phyloP scores from a whole-genome alignment of 192 early-diverging fungal genomes.

The Podila epicladia region DNA sequence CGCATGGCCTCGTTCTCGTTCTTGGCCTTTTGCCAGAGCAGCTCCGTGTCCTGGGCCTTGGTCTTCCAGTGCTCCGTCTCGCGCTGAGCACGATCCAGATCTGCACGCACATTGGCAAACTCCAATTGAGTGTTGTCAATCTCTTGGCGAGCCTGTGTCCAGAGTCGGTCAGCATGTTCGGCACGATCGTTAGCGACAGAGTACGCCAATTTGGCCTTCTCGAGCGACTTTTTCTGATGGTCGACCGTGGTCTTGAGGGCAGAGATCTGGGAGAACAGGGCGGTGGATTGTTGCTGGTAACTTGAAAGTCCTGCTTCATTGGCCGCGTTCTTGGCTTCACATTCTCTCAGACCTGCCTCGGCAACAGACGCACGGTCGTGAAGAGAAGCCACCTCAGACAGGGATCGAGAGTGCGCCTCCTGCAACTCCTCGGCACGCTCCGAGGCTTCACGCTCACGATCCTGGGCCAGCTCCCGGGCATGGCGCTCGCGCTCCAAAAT shows the following conservation, averaged over 20 bases:
- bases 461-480: constrained; percentile 54
- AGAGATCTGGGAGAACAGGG: constrained; percentile 33
- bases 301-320: constrained; percentile 40
- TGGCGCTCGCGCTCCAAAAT: constrained; percentile 52
- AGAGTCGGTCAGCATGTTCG: constrained; percentile 50
- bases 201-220: constrained; percentile 53
- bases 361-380: constrained; percentile 56
- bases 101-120: constrained; percentile 47
- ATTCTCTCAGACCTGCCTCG: constrained; percentile 54
- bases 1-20: constrained; percentile 54
- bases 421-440: constrained; percentile 56
- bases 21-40: constrained; percentile 55
- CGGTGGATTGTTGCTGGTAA: constrained; percentile 40
- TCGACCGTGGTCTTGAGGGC: constrained; percentile 50
- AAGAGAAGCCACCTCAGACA: constrained; percentile 55
- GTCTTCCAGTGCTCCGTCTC: constrained; percentile 53
- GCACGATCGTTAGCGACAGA: constrained; percentile 50
- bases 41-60: constrained; percentile 54
- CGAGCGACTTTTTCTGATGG: constrained; percentile 55
- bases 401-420: constrained; percentile 53
- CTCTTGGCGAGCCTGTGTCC: constrained; percentile 57
- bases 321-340: constrained; percentile 47
- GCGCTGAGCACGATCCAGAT: constrained; percentile 55
- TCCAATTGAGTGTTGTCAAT: constrained; percentile 48
- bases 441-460: constrained; percentile 50